Conservation (phyloP, 345 rosid genomes). For the Lagerstroemia speciosa region DNA sequence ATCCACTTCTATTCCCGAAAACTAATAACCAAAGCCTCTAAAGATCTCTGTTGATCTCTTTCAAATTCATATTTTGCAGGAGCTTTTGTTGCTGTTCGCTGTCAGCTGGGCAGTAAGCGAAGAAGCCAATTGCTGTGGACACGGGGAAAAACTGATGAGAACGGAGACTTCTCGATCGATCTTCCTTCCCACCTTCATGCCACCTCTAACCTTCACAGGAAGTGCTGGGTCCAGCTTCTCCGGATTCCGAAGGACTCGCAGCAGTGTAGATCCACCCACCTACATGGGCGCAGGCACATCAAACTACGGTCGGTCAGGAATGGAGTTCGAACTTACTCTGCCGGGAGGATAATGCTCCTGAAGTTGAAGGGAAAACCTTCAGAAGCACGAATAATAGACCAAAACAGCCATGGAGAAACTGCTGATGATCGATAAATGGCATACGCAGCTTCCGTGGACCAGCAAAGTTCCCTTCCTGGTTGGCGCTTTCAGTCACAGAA, state of each 20-base stretch:
- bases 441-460: too few relatives aligned
- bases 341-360: conserved; percentile 6
- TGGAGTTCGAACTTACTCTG: conserved; percentile 9
- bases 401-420: too few relatives aligned
- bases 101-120: conserved; percentile 9
- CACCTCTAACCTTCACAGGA: conserved; percentile 14
- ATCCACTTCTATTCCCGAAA: too few relatives aligned
- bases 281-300: neutral
- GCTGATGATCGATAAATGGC: too few relatives aligned
- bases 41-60: too few relatives aligned
- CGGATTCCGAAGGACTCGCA: conserved; percentile 10
- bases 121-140: conserved; percentile 9
- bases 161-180: conserved; percentile 34
- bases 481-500: conserved; percentile 5
- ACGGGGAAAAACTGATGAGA: conserved; percentile 19
- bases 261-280: neutral
- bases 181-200: conserved; percentile 37
- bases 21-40: too few relatives aligned
- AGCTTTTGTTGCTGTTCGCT: conserved; percentile 10
- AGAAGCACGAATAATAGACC: too few relatives aligned
- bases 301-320: neutral
- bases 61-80: conserved; percentile 11
- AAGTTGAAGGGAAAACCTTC: neutral
- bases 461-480: too few relatives aligned
- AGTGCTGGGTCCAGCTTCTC: conserved; percentile 18